Conservation (phyloP, 179 eudicot species). For the Sideroxylon spinosum region DNA sequence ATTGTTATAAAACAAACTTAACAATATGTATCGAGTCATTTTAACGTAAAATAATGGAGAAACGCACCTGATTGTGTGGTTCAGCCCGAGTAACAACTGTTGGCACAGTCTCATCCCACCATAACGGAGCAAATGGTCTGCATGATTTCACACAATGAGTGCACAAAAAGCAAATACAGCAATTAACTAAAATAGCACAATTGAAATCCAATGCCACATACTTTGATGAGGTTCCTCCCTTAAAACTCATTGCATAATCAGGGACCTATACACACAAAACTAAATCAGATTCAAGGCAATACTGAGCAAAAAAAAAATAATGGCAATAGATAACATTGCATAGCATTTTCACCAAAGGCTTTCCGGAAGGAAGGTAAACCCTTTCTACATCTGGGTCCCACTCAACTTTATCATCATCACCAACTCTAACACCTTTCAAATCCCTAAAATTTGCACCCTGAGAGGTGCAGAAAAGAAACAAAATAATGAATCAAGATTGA, state of each 20-base stretch:
- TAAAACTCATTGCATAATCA: conserved; percentile 43
- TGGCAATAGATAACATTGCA: background rate
- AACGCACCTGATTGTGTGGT: conserved; percentile 47
- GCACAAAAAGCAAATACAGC: background rate
- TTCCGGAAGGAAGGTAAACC: conserved; percentile 41
- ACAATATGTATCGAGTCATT: too few species aligned
- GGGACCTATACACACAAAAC: conserved; percentile 33
- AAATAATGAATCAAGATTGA: too few species aligned
- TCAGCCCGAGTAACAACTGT: conserved; percentile 49
- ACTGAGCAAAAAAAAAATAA: background rate
- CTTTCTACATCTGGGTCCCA: conserved; percentile 60
- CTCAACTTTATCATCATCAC: conserved; percentile 53
- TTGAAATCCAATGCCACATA: conserved; percentile 8
- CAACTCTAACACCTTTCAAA: conserved; percentile 60
- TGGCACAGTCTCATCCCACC: conserved; percentile 57
- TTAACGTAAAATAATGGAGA: background rate
- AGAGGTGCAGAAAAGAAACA: background rate
- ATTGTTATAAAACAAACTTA: too few species aligned
- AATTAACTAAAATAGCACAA: too few species aligned
- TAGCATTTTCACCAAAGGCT: conserved; percentile 34
- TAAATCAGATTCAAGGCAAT: conserved; percentile 4
- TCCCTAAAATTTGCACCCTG: conserved; percentile 87
- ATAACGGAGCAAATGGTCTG: conserved; percentile 51
- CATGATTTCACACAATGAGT: background rate
- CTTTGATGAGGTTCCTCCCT: conserved; percentile 36